Percentiles rank a stretch among this genome's conserved stretches.
These are phyloP conservation scores for Metschnikowia chrysomelidarum DNA, from an alignment of 805 yeast genomes.

Conservation along the genomic window DNA sequence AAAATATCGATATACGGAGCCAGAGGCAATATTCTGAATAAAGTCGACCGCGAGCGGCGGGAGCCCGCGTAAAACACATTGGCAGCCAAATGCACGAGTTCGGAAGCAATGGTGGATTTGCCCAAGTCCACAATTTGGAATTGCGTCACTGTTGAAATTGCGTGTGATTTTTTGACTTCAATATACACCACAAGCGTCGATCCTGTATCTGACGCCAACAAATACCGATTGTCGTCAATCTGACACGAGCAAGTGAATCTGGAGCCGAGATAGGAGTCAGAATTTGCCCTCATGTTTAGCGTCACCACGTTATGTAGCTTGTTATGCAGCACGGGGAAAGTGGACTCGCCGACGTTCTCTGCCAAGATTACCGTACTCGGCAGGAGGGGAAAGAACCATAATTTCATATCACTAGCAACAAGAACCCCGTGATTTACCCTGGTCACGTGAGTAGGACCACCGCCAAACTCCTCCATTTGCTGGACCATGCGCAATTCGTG, in stretches of 20 bases:
- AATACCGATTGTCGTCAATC: slow-evolving; percentile 28
- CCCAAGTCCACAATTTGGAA: slow-evolving; percentile 28
- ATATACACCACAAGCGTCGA: slow-evolving; percentile 26
- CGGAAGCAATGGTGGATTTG: slow-evolving; percentile 29
- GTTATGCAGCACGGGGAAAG: slow-evolving; percentile 10
- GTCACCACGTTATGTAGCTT: slow-evolving; percentile 9
- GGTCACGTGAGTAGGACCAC: slow-evolving; percentile 29
- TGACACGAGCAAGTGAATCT: slow-evolving; percentile 13
- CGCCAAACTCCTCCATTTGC: slow-evolving; percentile 31
- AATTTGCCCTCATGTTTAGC: slow-evolving; percentile 4
- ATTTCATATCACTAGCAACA: slow-evolving; percentile 24
- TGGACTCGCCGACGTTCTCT: slow-evolving; percentile 12
- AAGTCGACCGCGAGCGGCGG: slow-evolving; percentile 27
- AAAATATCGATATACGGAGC: slow-evolving; percentile 28
- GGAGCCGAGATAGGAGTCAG: slow-evolving; percentile 6
- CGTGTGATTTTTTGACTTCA: slow-evolving; percentile 1
- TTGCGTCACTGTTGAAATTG: slow-evolving; percentile 10
- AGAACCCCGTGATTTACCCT: slow-evolving; percentile 28
- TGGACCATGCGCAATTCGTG: slow-evolving; percentile 12
- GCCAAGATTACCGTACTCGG: slow-evolving; percentile 1
- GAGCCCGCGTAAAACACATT: slow-evolving; percentile 33
- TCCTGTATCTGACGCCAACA: slow-evolving; percentile 31
- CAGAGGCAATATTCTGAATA: slow-evolving; percentile 25
- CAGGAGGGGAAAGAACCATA: slow-evolving; percentile 28
- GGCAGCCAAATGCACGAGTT: slow-evolving; percentile 26